Percentiles rank a stretch among this genome's conserved stretches.
These are phyloP conservation scores for Suillus subalutaceus DNA, from an alignment of 768 basidiomycete genomes.

Conservation along the genomic window DNA sequence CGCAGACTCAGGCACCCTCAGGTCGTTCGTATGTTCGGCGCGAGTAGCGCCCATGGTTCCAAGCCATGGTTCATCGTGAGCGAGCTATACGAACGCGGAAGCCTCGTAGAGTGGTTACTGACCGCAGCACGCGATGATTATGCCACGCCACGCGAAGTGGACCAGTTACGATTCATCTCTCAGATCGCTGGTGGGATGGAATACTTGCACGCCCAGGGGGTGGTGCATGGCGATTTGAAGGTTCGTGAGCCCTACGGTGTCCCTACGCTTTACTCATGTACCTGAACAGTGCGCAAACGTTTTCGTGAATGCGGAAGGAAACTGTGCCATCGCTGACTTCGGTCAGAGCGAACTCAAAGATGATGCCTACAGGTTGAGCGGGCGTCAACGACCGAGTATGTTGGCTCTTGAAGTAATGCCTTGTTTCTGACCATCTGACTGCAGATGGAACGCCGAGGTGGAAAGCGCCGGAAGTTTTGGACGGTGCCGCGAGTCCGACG, in stretches of 20 bases:
- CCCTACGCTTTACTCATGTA: not conserved
- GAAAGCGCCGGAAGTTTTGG: constrained; percentile 71
- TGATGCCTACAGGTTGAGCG: constrained; percentile 67
- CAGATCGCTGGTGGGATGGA: constrained; percentile 83
- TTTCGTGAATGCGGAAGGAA: constrained; percentile 65
- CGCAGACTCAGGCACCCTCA: constrained; percentile 66
- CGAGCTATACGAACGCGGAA: constrained; percentile 70
- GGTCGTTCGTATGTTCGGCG: constrained; percentile 76
- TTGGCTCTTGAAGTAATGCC: constrained; percentile 11
- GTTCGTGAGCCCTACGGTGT: constrained; percentile 38
- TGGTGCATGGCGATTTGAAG: constrained; percentile 84
- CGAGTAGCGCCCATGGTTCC: constrained; percentile 68
- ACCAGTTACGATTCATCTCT: constrained; percentile 63
- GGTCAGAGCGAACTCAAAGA: constrained; percentile 81
- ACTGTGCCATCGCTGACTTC: constrained; percentile 81
- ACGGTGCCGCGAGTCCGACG: constrained; percentile 50
- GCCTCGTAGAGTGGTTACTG: constrained; percentile 61
- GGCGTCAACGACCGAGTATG: constrained; percentile 49
- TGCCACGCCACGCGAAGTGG: constrained; percentile 20
- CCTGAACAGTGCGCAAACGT: constrained; percentile 65
- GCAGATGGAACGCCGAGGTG: constrained; percentile 69
- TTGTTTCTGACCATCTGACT: constrained; percentile 5
- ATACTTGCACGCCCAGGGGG: constrained; percentile 68
- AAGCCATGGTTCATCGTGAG: constrained; percentile 83
- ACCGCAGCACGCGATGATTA: constrained; percentile 16